A percentile compares a stretch with the other conserved stretches of the same genome.
Evolutionary conservation across 495 filamentous ascomycete genomes (phyloP).

Genomic region (Neurospora africana): DNA sequence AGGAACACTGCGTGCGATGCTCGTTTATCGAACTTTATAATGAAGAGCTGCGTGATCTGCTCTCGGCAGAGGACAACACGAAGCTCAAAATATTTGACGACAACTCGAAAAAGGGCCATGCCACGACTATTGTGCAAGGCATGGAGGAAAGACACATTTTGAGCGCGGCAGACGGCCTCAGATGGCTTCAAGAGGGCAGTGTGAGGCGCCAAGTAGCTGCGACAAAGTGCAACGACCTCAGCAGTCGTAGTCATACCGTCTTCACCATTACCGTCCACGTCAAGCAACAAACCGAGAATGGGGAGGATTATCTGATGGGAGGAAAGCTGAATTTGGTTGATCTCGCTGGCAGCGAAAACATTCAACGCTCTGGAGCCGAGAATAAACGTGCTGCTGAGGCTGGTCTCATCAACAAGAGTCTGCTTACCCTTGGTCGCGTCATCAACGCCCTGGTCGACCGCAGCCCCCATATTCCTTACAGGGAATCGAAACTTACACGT

Average conservation of each 20-base stretch:
- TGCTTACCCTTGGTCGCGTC: constrained; percentile 87
- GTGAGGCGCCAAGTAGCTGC: constrained; percentile 91
- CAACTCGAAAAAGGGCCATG: constrained; percentile 66
- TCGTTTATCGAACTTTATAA: constrained; percentile 99
- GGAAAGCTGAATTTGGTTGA: constrained; percentile 96
- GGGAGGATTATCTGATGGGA: constrained; percentile 80
- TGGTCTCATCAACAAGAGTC: constrained; percentile 93
- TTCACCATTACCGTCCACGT: constrained; percentile 89
- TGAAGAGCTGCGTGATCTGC: constrained; percentile 84
- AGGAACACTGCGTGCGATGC: constrained; percentile 86
- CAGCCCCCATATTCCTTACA: constrained; percentile 84
- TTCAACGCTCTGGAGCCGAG: constrained; percentile 90
- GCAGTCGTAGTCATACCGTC: constrained; percentile 89
- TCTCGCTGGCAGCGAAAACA: constrained; percentile 93
- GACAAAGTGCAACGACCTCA: constrained; percentile 96
- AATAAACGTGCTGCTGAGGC: constrained; percentile 96
- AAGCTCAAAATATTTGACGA: constrained; percentile 97
- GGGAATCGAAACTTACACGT: constrained; percentile 92
- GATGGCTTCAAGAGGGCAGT: constrained; percentile 79
- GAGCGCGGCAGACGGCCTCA: constrained; percentile 72
- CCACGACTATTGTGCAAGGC: constrained; percentile 78
- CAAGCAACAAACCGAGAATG: constrained; percentile 66
- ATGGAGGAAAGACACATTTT: constrained; percentile 96
- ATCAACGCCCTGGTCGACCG: constrained; percentile 96
- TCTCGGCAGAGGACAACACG: constrained; percentile 64